These are phyloP conservation scores for Orobanche coerulescens DNA, from an alignment of 257 asterid genomes.

Conservation along the genomic window DNA sequence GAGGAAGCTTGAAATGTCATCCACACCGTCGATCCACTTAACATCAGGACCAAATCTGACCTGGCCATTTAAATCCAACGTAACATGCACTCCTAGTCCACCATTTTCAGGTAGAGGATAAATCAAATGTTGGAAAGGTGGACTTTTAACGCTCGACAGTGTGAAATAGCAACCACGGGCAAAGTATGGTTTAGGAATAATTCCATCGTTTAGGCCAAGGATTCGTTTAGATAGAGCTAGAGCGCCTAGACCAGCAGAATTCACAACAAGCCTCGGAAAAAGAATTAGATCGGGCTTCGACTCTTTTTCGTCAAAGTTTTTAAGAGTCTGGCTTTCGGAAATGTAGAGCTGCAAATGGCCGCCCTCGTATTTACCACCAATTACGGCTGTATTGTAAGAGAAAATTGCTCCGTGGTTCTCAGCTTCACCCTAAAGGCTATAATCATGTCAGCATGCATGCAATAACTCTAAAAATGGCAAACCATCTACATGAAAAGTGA, in stretches of 20 bases:
- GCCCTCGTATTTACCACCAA: constrained; percentile 52
- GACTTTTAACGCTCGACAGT: constrained; percentile 34
- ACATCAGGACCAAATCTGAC: constrained; percentile 91
- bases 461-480: constrained; percentile 31
- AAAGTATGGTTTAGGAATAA: constrained; percentile 44
- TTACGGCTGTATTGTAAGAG: constrained; percentile 57
- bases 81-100: constrained; percentile 92
- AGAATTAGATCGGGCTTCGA: constrained; percentile 58
- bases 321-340: constrained; percentile 44
- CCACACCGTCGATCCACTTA: constrained; percentile 73
- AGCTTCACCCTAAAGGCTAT: constrained; percentile 79
- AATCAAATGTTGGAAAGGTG: constrained; percentile 66
- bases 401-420: constrained; percentile 63
- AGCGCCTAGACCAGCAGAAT: constrained; percentile 76
- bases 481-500: background rate
- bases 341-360: constrained; percentile 44
- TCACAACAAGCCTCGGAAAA: constrained; percentile 60
- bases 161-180: constrained; percentile 94
- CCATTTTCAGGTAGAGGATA: constrained; percentile 95
- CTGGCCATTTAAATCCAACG: constrained; percentile 76
- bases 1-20: constrained; percentile 59
- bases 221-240: constrained; percentile 46
- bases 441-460: constrained; percentile 43
- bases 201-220: constrained; percentile 30
- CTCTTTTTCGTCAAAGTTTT: constrained; percentile 32